A percentile compares a stretch with the other conserved stretches of the same genome.
Conservation (phyloP, 768 basidiomycete genomes). For the Kwoniella heveanensis region DNA sequence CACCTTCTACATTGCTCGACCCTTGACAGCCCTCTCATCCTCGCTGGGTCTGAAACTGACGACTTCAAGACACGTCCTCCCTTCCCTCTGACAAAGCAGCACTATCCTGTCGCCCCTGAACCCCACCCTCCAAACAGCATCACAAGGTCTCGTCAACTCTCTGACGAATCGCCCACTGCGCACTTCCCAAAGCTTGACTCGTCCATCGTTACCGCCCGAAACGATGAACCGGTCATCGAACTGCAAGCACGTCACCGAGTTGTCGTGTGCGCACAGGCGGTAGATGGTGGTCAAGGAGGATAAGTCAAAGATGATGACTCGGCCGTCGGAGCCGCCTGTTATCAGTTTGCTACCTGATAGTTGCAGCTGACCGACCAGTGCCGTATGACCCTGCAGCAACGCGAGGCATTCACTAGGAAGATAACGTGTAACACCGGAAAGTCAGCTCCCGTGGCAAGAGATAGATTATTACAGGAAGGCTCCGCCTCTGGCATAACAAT, state of each 20-base stretch:
- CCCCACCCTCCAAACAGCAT: slow-evolving; percentile 75
- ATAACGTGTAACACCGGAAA: slow-evolving; percentile 59
- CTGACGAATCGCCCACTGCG: slow-evolving; percentile 70
- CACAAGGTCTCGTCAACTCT: slow-evolving; percentile 74
- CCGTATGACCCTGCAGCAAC: slow-evolving; percentile 84
- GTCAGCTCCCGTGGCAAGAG: no score
- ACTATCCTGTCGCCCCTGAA: slow-evolving; percentile 73
- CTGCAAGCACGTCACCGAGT: slow-evolving; percentile 79
- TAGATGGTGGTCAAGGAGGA: slow-evolving; percentile 56
- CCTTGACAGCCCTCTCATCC: slow-evolving; percentile 10
- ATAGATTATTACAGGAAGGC: no score
- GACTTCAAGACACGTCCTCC: slow-evolving; percentile 84
- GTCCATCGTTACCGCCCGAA: slow-evolving; percentile 75
- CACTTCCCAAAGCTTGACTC: slow-evolving; percentile 61
- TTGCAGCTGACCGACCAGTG: slow-evolving; percentile 87
- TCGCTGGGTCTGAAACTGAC: slow-evolving; percentile 61
- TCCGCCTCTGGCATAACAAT: no score
- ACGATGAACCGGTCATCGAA: slow-evolving; percentile 80
- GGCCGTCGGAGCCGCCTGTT: slow-evolving; percentile 86
- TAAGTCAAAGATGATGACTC: slow-evolving; percentile 72
- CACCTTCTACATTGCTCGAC: no score
- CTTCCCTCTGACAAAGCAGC: slow-evolving; percentile 75
- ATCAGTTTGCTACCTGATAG: slow-evolving; percentile 67
- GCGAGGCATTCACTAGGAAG: slow-evolving; percentile 72
- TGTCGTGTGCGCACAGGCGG: slow-evolving; percentile 85